These are phyloP conservation scores for Zymoseptoria pseudotritici DNA, from an alignment of 2,329 filamentous ascomycete genomes.

Conservation along the genomic window DNA sequence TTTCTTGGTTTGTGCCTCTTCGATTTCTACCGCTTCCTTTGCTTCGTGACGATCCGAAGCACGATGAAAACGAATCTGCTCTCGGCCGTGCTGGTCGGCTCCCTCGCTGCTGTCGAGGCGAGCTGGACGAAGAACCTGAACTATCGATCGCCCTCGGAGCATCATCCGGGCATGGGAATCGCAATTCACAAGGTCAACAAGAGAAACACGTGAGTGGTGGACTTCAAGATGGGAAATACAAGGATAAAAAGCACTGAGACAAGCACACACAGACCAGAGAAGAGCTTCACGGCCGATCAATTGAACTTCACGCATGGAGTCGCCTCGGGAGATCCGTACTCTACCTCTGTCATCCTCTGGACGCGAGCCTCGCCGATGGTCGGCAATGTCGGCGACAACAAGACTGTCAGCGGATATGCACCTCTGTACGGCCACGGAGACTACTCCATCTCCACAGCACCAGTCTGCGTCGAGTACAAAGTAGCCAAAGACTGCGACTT, in stretches of 20 bases:
- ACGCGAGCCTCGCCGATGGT: constrained; percentile 34
- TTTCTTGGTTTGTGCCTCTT: background rate
- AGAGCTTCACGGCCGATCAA: constrained; percentile 38
- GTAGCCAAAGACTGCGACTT: constrained; percentile 47
- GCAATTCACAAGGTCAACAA: constrained; percentile 56
- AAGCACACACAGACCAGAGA: constrained; percentile 29
- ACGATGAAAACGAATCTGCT: constrained; percentile 11
- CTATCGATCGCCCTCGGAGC: constrained; percentile 58
- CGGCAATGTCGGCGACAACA: constrained; percentile 36
- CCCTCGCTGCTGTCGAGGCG: constrained; percentile 10
- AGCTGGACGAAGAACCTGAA: constrained; percentile 50
- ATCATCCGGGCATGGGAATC: constrained; percentile 57
- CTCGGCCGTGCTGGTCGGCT: constrained; percentile 7
- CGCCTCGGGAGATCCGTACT: constrained; percentile 38
- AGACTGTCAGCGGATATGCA: constrained; percentile 50
- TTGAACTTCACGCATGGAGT: constrained; percentile 57
- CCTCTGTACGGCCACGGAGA: constrained; percentile 50
- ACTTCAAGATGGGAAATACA: background rate
- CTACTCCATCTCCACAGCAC: constrained; percentile 47
- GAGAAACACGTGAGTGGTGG: constrained; percentile 34
- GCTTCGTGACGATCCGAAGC: background rate
- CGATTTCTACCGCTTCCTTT: background rate
- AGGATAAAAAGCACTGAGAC: background rate
- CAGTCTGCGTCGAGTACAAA: constrained; percentile 61
- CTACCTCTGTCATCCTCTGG: constrained; percentile 36